phyloP scores from a whole-genome alignment of 2,329 filamentous ascomycete species.

The Aspergillus sp. region DNA sequence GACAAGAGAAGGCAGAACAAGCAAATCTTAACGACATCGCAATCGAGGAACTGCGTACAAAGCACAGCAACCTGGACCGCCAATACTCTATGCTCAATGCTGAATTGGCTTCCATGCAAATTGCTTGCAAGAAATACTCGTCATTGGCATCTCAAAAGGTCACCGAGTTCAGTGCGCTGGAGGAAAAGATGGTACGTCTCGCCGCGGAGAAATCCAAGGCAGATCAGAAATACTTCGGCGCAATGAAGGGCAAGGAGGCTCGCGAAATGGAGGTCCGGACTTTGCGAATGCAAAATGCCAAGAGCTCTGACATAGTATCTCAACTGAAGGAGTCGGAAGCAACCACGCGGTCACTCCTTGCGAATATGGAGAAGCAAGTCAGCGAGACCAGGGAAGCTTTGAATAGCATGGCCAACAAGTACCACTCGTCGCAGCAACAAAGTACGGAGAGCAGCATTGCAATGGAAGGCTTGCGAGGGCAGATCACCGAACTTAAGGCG shows the following conservation, averaged over 20 bases:
- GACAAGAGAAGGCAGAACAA: conserved; percentile 44
- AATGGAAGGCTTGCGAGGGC: conserved; percentile 70
- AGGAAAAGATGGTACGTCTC: conserved; percentile 74
- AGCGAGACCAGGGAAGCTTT: conserved; percentile 79
- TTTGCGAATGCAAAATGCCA: conserved; percentile 77
- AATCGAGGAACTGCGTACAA: conserved; percentile 69
- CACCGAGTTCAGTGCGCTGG: conserved; percentile 69
- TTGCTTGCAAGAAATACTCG: conserved; percentile 86
- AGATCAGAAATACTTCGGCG: conserved; percentile 96
- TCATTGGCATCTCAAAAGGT: conserved; percentile 83
- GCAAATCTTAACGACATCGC: conserved; percentile 60
- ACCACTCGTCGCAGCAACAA: conserved; percentile 72
- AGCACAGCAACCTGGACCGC: conserved; percentile 71
- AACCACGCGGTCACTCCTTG: conserved; percentile 70
- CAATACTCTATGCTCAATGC: conserved; percentile 82
- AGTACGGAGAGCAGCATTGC: conserved; percentile 68
- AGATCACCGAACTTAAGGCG: conserved; percentile 74
- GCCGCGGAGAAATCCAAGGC: conserved; percentile 91
- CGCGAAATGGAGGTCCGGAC: conserved; percentile 77
- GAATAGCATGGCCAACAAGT: conserved; percentile 67
- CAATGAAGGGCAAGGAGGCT: conserved; percentile 89
- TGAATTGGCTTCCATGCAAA: conserved; percentile 85
- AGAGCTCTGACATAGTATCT: conserved; percentile 89
- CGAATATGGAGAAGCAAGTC: conserved; percentile 88
- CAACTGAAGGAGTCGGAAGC: conserved; percentile 89